Base-by-base conservation (phyloP, 106 monocot species). In the Dactylorhiza incarnata region DNA sequence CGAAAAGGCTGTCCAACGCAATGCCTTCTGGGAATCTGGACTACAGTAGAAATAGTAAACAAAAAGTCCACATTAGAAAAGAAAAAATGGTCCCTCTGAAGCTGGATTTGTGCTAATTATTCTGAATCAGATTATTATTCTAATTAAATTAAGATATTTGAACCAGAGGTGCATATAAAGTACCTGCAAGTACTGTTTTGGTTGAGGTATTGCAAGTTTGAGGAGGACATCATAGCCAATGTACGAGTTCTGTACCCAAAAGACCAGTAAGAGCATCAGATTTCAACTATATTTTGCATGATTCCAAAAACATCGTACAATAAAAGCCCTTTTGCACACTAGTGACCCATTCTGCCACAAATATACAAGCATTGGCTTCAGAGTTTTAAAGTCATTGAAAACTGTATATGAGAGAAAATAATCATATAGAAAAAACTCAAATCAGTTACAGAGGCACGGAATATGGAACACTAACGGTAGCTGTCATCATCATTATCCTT, bases 111-210 rank as follows among this genome's bases (percentile, higher is more conserved):
- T 12, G 9, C 4, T 20, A 49, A 12, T 11, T 49, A 11, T 24
- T 69, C 7, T 66, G 6, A 16, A 37, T 48, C 49, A 12, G 22
- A 2, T 22, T 14, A 72, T 49, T 72, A 37, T 20, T 2, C 12
- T 49, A 48, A 72, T 16, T 22, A 72, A 49, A 49, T 20, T 48
- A 71, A n/a, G 58, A 16, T 45, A 45, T 24, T 44, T 66, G 29
- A 65, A 29, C 26, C 65, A 47, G 12, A 43, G 9, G 4, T 55
- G 8, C 59, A 50, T 67, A 24, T 16, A 22, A 78, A 67, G 13
- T 90, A 96, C 95, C 93, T 96, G 90, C 81, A 96, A 84, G 74
- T 91, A 96, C 77, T 96, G 96, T 81, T 89, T 96, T 14, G 96
- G 93, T 76, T 96, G 96, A 74, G 91, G 87, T 77, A 96, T 93